These are phyloP conservation scores for Trichoderma aggressivum DNA, from an alignment of 2,329 filamentous ascomycete genomes.

Conservation along the genomic window DNA sequence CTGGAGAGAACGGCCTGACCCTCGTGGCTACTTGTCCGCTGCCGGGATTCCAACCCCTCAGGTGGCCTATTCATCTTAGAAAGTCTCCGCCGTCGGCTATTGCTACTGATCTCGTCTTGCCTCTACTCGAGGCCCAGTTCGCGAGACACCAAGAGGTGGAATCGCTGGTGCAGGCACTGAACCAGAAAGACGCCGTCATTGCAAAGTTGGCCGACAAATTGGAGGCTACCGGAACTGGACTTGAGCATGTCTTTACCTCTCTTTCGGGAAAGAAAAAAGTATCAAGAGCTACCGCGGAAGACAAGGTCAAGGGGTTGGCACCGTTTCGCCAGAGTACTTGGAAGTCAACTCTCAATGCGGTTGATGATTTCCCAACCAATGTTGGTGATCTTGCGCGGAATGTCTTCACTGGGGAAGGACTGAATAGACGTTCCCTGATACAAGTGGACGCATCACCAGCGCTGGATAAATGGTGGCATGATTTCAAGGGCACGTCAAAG, in stretches of 20 bases:
- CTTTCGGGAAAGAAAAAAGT: slow-evolving; percentile 48
- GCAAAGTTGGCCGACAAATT: slow-evolving; percentile 52
- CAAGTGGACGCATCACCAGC: slow-evolving; percentile 33
- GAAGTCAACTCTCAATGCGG: slow-evolving; percentile 29
- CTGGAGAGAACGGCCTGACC: slow-evolving; percentile 41
- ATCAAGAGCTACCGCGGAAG: slow-evolving; percentile 43
- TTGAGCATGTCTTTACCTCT: slow-evolving; percentile 53
- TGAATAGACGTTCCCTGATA: slow-evolving; percentile 31
- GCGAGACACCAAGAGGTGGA: slow-evolving; percentile 39
- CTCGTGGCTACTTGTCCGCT: slow-evolving; percentile 59
- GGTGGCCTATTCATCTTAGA: slow-evolving; percentile 61
- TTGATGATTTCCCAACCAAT: slow-evolving; percentile 29
- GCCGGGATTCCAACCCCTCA: slow-evolving; percentile 60
- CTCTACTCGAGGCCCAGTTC: slow-evolving; percentile 48
- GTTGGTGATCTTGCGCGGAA: slow-evolving; percentile 37
- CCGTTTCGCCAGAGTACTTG: slow-evolving; percentile 45
- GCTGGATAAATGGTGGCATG: slow-evolving; percentile 50
- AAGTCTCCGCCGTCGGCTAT: slow-evolving; percentile 43
- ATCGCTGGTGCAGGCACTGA: slow-evolving; percentile 42
- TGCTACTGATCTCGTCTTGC: slow-evolving; percentile 49
- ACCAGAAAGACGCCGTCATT: slow-evolving; percentile 52
- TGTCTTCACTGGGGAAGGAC: slow-evolving; percentile 39
- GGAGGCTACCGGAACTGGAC: slow-evolving; percentile 47
- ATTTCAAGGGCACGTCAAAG: slow-evolving; percentile 35
- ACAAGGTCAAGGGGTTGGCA: slow-evolving; percentile 50